Evolutionary conservation across 2,329 filamentous ascomycete species (phyloP).

Genomic region (Plenodomus lindquistii): DNA sequence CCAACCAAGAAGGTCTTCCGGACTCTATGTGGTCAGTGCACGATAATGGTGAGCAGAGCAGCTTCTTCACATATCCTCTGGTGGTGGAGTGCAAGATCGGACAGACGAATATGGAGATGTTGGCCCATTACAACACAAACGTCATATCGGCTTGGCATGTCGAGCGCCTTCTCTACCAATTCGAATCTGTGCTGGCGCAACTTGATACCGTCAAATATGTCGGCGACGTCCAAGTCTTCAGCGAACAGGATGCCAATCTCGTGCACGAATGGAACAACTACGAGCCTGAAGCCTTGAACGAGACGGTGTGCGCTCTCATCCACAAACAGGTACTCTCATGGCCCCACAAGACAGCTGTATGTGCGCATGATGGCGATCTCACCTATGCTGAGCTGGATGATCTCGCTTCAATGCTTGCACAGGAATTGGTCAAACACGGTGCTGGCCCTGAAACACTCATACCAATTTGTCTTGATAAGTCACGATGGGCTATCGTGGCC

Average conservation of each 20-base stretch:
- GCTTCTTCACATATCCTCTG: slow-evolving; percentile 42
- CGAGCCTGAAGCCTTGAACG: slow-evolving; percentile 24
- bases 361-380: slow-evolving; percentile 36
- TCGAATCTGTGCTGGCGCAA: slow-evolving; percentile 33
- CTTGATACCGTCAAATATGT: slow-evolving; percentile 26
- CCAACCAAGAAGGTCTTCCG: slow-evolving; percentile 24
- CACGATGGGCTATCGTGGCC: slow-evolving; percentile 41
- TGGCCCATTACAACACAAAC: slow-evolving; percentile 32
- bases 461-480: slow-evolving; percentile 43
- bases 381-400: slow-evolving; percentile 32
- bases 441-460: slow-evolving; percentile 40
- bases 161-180: slow-evolving; percentile 34
- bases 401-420: slow-evolving; percentile 29
- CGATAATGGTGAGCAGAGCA: slow-evolving; percentile 30
- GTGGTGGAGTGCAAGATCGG: slow-evolving; percentile 37
- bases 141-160: slow-evolving; percentile 32
- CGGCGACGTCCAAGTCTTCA: slow-evolving; percentile 30
- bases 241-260: slow-evolving; percentile 29
- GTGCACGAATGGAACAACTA: slow-evolving; percentile 28
- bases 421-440: slow-evolving; percentile 34
- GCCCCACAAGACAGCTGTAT: slow-evolving; percentile 28
- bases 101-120: slow-evolving; percentile 21
- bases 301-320: slow-evolving; percentile 32
- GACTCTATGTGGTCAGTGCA: slow-evolving; percentile 35
- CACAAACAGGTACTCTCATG: slow-evolving; percentile 19